phyloP scores from a whole-genome alignment of 208 protist genomes.

The Trichomonas gallinae region DNA sequence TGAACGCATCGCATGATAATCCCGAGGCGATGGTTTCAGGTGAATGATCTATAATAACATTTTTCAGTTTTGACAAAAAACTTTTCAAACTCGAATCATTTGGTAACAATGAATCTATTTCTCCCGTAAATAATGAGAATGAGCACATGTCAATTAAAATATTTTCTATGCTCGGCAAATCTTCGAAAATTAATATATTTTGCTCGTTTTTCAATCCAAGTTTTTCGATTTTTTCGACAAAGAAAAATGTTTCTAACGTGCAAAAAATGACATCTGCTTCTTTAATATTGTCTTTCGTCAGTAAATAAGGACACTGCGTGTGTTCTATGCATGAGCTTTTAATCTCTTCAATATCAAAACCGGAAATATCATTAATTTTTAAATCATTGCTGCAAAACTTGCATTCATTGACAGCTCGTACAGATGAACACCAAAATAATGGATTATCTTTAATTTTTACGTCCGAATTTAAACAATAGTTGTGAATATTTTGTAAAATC shows the following conservation, averaged over 20 bases:
- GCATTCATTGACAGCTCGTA: background rate
- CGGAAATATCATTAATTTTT: background rate
- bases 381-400: background rate
- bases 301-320: background rate
- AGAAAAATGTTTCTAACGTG: background rate
- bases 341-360: background rate
- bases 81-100: background rate
- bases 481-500: background rate
- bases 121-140: background rate
- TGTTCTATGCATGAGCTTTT: background rate
- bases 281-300: background rate
- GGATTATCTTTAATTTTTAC: background rate
- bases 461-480: background rate
- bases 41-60: background rate
- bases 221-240: background rate
- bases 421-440: background rate
- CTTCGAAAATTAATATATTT: background rate
- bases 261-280: background rate
- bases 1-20: background rate
- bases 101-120: background rate
- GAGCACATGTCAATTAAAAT: background rate
- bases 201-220: background rate
- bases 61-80: background rate
- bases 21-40: background rate
- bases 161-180: background rate